These are phyloP conservation scores for Globisporangium barbulae DNA, from an alignment of 352 stramenopile species.

Conservation along the genomic window DNA sequence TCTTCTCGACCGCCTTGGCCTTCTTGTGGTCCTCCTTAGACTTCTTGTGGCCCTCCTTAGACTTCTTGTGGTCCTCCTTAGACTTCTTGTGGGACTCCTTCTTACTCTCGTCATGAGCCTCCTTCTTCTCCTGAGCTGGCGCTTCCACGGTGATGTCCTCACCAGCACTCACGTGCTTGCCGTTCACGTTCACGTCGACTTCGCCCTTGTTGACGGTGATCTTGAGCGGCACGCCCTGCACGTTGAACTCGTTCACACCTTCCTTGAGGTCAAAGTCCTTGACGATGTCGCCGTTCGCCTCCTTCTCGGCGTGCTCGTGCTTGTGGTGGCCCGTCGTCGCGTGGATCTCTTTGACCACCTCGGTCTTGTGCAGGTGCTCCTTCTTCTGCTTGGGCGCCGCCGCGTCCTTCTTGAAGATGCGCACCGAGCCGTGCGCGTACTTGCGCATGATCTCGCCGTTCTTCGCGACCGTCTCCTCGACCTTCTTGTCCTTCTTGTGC, in stretches of 20 bases:
- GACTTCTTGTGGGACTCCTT: background rate
- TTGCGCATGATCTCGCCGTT: conserved; percentile 41
- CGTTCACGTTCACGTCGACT: conserved; percentile 15
- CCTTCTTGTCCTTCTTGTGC: conserved; percentile 19
- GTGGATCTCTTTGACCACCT: conserved; percentile 13
- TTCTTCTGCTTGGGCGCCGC: conserved; percentile 12
- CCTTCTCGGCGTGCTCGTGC: conserved; percentile 7
- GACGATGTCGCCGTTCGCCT: conserved; percentile 7
- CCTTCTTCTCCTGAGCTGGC: background rate
- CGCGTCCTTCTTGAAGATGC: conserved; percentile 24
- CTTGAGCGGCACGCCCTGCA: conserved; percentile 16
- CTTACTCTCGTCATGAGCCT: conserved; percentile 9
- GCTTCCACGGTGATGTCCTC: conserved; percentile 12
- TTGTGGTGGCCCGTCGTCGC: conserved; percentile 12
- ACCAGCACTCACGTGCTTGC: conserved; percentile 17
- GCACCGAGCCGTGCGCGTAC: conserved; percentile 54
- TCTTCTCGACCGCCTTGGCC: conserved; percentile 13
- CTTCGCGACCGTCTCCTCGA: conserved; percentile 8
- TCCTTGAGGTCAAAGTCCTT: conserved; percentile 19
- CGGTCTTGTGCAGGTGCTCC: conserved; percentile 5
- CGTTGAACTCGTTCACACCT: conserved; percentile 17
- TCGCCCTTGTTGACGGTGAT: conserved; percentile 16
- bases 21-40: conserved; percentile 13
- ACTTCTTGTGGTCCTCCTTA: conserved; percentile 10
- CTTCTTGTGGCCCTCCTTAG: conserved; percentile 14